Evolutionary conservation across 2,329 filamentous ascomycete genomes (phyloP).

Genomic region (Aureobasidium sp.): DNA sequence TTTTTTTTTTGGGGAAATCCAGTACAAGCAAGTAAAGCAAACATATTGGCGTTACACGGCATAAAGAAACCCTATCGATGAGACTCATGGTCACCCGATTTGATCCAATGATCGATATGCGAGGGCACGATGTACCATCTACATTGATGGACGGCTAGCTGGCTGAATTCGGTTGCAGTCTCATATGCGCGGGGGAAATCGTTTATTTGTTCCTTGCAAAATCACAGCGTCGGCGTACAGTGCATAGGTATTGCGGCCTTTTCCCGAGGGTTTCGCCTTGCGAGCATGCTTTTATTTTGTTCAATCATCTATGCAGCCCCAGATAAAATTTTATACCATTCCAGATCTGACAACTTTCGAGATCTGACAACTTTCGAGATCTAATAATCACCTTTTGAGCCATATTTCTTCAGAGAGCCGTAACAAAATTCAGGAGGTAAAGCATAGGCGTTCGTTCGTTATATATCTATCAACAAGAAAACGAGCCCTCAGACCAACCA

Average conservation of each 20-base stretch:
- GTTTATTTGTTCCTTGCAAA: background rate
- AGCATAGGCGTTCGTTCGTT: background rate
- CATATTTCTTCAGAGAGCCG: too few relatives aligned
- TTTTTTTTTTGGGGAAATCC: background rate
- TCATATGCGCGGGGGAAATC: background rate
- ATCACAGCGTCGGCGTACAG: conserved; percentile 4
- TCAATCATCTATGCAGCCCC: background rate
- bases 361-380: background rate
- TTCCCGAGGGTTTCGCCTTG: background rate
- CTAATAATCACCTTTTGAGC: too few relatives aligned
- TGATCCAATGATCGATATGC: background rate
- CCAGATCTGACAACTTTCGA: background rate
- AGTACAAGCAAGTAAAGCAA: background rate
- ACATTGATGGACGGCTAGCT: background rate
- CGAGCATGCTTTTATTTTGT: background rate
- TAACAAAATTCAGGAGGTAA: background rate
- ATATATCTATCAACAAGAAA: conserved; percentile 6
- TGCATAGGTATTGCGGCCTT: background rate
- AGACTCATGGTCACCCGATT: background rate
- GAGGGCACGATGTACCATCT: background rate
- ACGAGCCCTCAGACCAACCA: background rate
- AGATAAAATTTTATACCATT: background rate
- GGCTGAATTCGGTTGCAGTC: background rate
- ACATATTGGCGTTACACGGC: conserved; percentile 5
- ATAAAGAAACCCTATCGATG: background rate